phyloP scores from a whole-genome alignment of 305 asterid genomes.

The Lippia alba region DNA sequence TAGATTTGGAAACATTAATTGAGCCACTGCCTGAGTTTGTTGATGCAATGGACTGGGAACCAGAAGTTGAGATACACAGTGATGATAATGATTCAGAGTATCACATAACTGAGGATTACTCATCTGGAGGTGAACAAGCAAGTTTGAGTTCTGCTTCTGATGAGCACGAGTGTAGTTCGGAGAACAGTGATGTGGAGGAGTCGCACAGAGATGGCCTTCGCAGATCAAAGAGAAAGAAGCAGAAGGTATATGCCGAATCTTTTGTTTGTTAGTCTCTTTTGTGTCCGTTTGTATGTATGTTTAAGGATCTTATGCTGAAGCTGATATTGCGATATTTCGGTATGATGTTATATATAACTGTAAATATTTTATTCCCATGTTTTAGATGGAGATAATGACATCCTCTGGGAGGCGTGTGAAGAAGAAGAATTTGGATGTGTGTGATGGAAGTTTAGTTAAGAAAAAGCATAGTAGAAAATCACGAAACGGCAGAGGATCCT shows the following conservation, averaged over 20 bases:
- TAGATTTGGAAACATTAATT: slow-evolving; percentile 77
- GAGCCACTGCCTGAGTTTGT: slow-evolving; percentile 90
- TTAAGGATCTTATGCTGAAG: slow-evolving; percentile 2
- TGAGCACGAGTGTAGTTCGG: slow-evolving; percentile 69
- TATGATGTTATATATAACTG: slow-evolving; percentile 14
- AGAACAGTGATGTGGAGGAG: slow-evolving; percentile 65
- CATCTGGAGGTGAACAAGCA: slow-evolving; percentile 82
- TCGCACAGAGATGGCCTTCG: slow-evolving; percentile 66
- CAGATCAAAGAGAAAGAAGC: slow-evolving; percentile 83
- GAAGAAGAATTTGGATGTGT: slow-evolving; percentile 85
- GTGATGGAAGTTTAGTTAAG: slow-evolving; percentile 54
- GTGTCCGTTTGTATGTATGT: slow-evolving; percentile 4
- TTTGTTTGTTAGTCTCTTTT: slow-evolving; percentile 23
- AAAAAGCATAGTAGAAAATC: slow-evolving; percentile 58
- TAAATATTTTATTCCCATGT: slow-evolving; percentile 25
- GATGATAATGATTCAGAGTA: slow-evolving; percentile 97
- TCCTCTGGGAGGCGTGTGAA: slow-evolving; percentile 97
- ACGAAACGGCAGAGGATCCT: slow-evolving; percentile 62
- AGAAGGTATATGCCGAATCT: slow-evolving; percentile 54
- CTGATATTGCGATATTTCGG: neutral
- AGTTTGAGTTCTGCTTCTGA: slow-evolving; percentile 63
- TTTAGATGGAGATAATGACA: slow-evolving; percentile 79
- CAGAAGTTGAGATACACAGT: slow-evolving; percentile 83
- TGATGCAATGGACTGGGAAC: slow-evolving; percentile 98
- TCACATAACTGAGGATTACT: slow-evolving; percentile 79